Base-by-base conservation (phyloP, 768 basidiomycete species). In the Termitomyces sp. region DNA sequence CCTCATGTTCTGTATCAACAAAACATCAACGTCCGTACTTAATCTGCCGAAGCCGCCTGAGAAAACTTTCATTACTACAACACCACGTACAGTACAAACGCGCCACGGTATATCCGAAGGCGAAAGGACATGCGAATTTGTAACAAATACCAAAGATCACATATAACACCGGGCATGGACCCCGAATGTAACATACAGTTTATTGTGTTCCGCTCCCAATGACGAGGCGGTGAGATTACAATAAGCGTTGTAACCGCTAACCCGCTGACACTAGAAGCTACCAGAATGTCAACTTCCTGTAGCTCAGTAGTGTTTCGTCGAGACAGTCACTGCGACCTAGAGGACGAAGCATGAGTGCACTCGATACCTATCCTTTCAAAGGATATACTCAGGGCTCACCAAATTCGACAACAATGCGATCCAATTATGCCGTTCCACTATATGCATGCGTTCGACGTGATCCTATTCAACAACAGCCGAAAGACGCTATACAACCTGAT, bases 391-490 rank as follows among this genome's bases (percentile, higher is more conserved):
- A 50, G 37, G 5, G 50, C 50, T 51, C 50, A 51, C 50, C 50
- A 27, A 19, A 28, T 7, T 39, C 35, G 12, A 37, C 23, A 35
- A 7, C 23, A 35, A 32, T 25, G 27, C 1, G 17, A n/a, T 39
- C 25, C 49, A 25, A 27, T 51, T 2, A 40, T 51, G 23, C 17
- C 49, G 37, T 51, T 51, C 50, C n/a, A 39, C 25, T n/a, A 19
- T 28, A 51, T 44, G 41, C 30, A 52, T 37, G 39, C 48, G 49
- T 51, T 56, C 41, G 52, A 60, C 42, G 41, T 48, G 30, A 60
- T 54, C 59, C 59, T 57, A 60, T 60, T 57, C 41, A 50, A 56
- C 40, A 34, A 47, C 45, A 40, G 35, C 25, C 43, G 32, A 11
- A 46, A 25, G 14, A 47, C 30, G 19, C 9, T 37, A 52, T 39